A percentile compares a stretch with the other conserved stretches of the same genome.
phyloP scores from a whole-genome alignment of 2,329 filamentous ascomycete genomes.

The Verticillium nubilum region DNA sequence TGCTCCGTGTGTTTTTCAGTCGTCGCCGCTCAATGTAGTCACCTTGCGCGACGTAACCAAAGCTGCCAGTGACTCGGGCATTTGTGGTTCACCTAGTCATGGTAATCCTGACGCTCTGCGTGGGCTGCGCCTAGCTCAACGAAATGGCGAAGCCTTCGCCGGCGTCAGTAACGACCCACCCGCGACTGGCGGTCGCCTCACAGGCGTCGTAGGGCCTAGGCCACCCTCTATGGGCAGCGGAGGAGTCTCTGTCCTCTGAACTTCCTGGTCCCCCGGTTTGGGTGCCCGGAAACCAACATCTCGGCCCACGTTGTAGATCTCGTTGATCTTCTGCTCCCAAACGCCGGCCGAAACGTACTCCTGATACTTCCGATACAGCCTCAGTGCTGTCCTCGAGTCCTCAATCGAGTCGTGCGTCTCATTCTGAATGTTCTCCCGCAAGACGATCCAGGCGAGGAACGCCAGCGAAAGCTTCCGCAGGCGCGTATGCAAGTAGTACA shows the following conservation, averaged over 20 bases:
- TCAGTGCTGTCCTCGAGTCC: constrained; percentile 85
- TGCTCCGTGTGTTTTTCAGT: not conserved
- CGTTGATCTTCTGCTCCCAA: constrained; percentile 75
- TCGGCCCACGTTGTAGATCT: constrained; percentile 63
- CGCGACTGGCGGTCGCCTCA: constrained; percentile 30
- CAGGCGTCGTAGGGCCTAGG: constrained; percentile 40
- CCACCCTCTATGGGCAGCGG: constrained; percentile 36
- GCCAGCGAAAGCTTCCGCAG: constrained; percentile 85
- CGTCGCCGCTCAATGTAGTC: not conserved
- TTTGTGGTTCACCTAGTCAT: not conserved
- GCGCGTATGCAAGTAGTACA: constrained; percentile 78
- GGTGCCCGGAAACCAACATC: constrained; percentile 47
- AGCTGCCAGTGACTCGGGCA: not conserved
- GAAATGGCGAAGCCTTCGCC: constrained; percentile 33
- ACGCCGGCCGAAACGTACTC: constrained; percentile 86
- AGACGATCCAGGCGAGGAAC: constrained; percentile 84
- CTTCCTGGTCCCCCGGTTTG: constrained; percentile 37
- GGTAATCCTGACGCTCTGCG: not conserved
- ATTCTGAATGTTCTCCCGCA: constrained; percentile 91
- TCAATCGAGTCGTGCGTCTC: constrained; percentile 94
- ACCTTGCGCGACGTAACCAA: not conserved
- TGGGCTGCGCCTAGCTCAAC: not conserved
- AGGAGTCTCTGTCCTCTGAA: constrained; percentile 48
- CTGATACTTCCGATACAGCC: constrained; percentile 82
- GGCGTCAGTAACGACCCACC: constrained; percentile 40